phyloP scores from a whole-genome alignment of 2,329 filamentous ascomycete genomes.

The Colletotrichum sp. region DNA sequence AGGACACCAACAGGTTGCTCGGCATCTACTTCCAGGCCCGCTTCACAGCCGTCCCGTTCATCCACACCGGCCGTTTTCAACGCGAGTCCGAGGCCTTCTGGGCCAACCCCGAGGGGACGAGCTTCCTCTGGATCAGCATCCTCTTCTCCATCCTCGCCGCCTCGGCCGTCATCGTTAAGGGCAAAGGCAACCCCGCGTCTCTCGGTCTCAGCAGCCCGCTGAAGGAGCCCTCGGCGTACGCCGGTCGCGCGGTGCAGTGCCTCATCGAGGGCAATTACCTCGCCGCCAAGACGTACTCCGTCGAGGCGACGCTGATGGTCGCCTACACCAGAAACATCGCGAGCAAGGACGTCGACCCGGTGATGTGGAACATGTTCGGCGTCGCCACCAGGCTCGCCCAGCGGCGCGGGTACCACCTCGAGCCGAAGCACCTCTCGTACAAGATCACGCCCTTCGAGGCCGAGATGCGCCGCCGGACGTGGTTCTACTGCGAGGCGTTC shows the following conservation, averaged over 20 bases:
- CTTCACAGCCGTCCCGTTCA: slow-evolving; percentile 40
- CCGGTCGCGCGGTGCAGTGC: slow-evolving; percentile 47
- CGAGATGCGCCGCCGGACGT: slow-evolving; percentile 56
- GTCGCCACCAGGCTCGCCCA: slow-evolving; percentile 54
- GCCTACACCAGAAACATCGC: slow-evolving; percentile 47
- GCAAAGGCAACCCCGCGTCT: slow-evolving; percentile 30
- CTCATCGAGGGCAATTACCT: slow-evolving; percentile 55
- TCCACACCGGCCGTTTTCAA: slow-evolving; percentile 51
- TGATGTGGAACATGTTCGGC: slow-evolving; percentile 53
- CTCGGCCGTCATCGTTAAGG: slow-evolving; percentile 39
- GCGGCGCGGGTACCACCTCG: slow-evolving; percentile 57
- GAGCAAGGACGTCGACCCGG: slow-evolving; percentile 45
- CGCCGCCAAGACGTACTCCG: slow-evolving; percentile 46
- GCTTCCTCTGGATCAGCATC: slow-evolving; percentile 55
- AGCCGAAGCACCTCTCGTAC: slow-evolving; percentile 44
- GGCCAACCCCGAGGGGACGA: slow-evolving; percentile 40
- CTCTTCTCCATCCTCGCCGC: slow-evolving; percentile 52
- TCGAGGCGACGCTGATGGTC: slow-evolving; percentile 55
- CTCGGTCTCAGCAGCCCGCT: slow-evolving; percentile 26
- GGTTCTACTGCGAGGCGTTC: slow-evolving; percentile 52
- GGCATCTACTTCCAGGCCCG: slow-evolving; percentile 43
- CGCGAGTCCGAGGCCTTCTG: slow-evolving; percentile 55
- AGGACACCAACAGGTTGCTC: slow-evolving; percentile 41
- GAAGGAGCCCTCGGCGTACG: slow-evolving; percentile 34
- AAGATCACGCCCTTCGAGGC: slow-evolving; percentile 52